A percentile compares a stretch with the other conserved stretches of the same genome.
Conservation (phyloP, 2,329 filamentous ascomycete species). For the Colletotrichum eleusines region DNA sequence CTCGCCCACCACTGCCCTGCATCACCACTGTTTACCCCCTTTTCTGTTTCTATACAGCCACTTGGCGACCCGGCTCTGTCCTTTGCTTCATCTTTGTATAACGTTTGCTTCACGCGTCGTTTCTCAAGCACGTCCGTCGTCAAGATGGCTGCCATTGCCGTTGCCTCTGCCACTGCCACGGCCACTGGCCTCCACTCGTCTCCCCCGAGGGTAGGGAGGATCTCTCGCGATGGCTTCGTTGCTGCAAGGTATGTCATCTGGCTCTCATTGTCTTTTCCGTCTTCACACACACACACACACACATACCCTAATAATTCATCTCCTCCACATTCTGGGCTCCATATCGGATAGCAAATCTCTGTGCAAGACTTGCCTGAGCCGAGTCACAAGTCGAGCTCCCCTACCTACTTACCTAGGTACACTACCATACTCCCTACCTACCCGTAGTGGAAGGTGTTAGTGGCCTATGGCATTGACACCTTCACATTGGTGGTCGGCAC, state of each 20-base stretch:
- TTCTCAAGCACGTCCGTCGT: constrained; percentile 17
- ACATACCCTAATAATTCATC: background rate
- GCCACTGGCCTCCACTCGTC: constrained; percentile 16
- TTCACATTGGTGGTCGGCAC: constrained; percentile 5
- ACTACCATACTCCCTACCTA: too few species aligned
- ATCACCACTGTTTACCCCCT: constrained; percentile 4
- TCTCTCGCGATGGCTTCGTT: constrained; percentile 20
- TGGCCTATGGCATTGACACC: background rate
- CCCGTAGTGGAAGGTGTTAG: constrained; percentile 22
- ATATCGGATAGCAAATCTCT: constrained; percentile 17
- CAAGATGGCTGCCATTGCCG: background rate
- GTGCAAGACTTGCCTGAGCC: background rate
- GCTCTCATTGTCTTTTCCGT: background rate
- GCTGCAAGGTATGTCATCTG: constrained; percentile 19
- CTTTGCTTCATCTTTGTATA: constrained; percentile 24
- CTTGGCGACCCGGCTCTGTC: background rate
- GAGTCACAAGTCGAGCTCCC: background rate
- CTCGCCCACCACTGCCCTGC: constrained; percentile 20
- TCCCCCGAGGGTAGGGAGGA: background rate
- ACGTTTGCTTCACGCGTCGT: constrained; percentile 19
- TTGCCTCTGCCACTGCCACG: background rate
- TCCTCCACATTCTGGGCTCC: background rate
- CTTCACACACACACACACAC: background rate
- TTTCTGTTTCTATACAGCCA: background rate
- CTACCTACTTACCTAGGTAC: background rate